Evolutionary conservation across 2,329 filamentous ascomycete species (phyloP).

Genomic region (Ceratocystis cacaofunesta): DNA sequence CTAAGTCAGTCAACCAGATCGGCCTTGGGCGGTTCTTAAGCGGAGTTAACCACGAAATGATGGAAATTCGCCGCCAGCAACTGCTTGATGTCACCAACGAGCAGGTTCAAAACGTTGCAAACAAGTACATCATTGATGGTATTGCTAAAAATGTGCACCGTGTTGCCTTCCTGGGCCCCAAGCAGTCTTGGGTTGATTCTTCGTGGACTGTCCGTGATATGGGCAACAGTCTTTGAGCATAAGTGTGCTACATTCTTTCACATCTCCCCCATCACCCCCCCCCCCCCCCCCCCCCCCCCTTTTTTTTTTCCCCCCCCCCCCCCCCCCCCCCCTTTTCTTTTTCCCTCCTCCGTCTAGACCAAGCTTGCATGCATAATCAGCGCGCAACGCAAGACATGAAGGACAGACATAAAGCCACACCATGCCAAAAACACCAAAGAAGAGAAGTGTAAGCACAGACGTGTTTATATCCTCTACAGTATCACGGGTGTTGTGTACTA

Average conservation of each 20-base stretch:
- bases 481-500: slow-evolving; percentile 18
- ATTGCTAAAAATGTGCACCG: slow-evolving; percentile 45
- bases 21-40: slow-evolving; percentile 75
- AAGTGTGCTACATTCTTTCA: neutral
- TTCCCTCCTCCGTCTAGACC: neutral
- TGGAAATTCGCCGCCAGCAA: slow-evolving; percentile 66
- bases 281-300: neutral
- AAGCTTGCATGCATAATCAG: no score
- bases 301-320: neutral
- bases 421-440: no score
- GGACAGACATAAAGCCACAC: no score
- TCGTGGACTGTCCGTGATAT: slow-evolving; percentile 65
- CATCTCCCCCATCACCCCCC: neutral
- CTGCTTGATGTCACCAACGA: slow-evolving; percentile 72
- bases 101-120: slow-evolving; percentile 67
- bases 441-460: neutral
- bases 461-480: slow-evolving; percentile 8
- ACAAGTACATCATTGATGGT: slow-evolving; percentile 62
- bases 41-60: slow-evolving; percentile 78
- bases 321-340: neutral
- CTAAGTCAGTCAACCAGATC: slow-evolving; percentile 71
- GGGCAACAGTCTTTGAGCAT: slow-evolving; percentile 33
- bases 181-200: slow-evolving; percentile 61
- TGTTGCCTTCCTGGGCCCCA: slow-evolving; percentile 66
- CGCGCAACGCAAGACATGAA: no score